A percentile compares a stretch with the other conserved stretches of the same genome.
Conservation (phyloP, 495 filamentous ascomycete genomes). For the Aspergillus indologenus region DNA sequence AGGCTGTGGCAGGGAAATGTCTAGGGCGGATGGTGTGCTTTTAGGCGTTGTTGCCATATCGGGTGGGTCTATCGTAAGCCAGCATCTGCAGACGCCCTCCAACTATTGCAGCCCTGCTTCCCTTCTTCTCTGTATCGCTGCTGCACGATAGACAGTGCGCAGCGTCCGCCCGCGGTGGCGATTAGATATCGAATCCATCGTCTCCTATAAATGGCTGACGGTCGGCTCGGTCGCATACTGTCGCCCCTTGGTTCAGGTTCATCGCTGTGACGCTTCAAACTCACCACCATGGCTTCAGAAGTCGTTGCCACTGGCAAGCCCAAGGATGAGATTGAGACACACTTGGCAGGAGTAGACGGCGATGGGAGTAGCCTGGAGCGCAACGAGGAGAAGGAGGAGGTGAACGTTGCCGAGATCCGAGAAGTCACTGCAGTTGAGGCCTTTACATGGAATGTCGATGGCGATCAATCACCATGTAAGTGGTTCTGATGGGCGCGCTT, state of each 20-base stretch:
- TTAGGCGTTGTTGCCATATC: neutral
- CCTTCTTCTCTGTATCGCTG: neutral
- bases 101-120: neutral
- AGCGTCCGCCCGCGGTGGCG: neutral
- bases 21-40: conserved; percentile 6
- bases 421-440: conserved; percentile 27
- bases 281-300: neutral
- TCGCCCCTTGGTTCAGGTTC: neutral
- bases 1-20: neutral
- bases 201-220: neutral
- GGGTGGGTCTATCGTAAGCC: conserved; percentile 4
- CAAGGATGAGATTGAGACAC: conserved; percentile 2
- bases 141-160: neutral
- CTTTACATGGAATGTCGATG: conserved; percentile 28
- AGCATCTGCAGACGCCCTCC: neutral
- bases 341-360: neutral
- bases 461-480: conserved; percentile 29
- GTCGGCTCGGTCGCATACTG: neutral
- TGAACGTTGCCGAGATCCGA: neutral
- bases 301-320: neutral
- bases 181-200: neutral
- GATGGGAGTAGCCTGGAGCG: neutral
- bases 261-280: neutral
- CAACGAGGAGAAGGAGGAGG: neutral
- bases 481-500: neutral